A percentile compares a stretch with the other conserved stretches of the same genome.
Evolutionary conservation across 1,139 yeast species (phyloP).

Genomic region (Pichia sp.): DNA sequence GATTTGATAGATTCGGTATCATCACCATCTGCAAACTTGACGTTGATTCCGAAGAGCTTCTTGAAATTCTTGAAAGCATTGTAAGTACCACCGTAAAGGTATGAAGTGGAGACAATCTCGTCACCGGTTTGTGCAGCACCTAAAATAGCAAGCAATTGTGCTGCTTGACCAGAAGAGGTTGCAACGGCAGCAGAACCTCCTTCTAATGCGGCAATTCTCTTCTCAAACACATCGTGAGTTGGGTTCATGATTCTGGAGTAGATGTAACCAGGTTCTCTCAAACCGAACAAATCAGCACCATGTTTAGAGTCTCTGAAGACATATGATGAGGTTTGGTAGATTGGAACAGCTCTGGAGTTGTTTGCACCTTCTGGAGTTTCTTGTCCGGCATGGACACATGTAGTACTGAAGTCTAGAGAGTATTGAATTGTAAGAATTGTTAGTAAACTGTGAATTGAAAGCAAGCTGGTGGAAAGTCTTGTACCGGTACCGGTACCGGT

Average conservation of each 20-base stretch:
- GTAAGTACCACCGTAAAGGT: constrained; percentile 91
- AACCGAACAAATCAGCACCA: constrained; percentile 85
- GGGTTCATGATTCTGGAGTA: constrained; percentile 93
- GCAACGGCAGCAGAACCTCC: constrained; percentile 89
- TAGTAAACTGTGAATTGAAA: constrained; percentile 2
- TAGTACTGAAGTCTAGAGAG: constrained; percentile 34
- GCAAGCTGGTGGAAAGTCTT: neutral
- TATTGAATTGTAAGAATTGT: neutral
- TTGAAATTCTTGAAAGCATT: constrained; percentile 92
- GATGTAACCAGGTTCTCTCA: constrained; percentile 74
- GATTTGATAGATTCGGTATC: constrained; percentile 62
- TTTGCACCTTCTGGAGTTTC: constrained; percentile 49
- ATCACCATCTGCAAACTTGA: constrained; percentile 72
- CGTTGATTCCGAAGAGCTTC: constrained; percentile 70
- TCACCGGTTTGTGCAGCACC: constrained; percentile 87
- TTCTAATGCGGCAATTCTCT: constrained; percentile 88
- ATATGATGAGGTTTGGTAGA: constrained; percentile 80
- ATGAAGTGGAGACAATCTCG: constrained; percentile 83
- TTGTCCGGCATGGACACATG: constrained; percentile 93
- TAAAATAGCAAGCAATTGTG: constrained; percentile 78
- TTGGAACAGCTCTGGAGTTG: constrained; percentile 84
- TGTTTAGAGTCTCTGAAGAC: constrained; percentile 83
- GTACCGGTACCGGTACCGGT: neutral
- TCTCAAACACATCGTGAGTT: constrained; percentile 83
- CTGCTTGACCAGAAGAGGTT: constrained; percentile 93